Evolutionary conservation across 352 stramenopile species (phyloP).

Genomic region (Thraustochytrium sp.): DNA sequence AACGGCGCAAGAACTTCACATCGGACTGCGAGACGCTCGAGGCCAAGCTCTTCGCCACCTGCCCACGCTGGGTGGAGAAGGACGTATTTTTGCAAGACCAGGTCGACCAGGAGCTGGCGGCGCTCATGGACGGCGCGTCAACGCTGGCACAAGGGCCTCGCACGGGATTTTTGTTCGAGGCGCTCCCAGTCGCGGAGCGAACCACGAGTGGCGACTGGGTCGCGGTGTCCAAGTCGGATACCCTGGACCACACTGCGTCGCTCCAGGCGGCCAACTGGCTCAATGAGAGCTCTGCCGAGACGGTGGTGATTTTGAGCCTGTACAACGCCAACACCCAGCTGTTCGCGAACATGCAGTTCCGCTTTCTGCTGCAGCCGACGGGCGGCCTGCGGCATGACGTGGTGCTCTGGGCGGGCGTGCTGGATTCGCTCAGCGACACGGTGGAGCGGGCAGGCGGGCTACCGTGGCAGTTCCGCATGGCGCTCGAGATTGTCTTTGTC

Average conservation of each 20-base stretch:
- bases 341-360: neutral
- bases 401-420: neutral
- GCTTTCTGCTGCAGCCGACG: neutral
- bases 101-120: neutral
- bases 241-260: neutral
- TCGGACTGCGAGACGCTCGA: neutral
- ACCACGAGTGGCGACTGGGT: neutral
- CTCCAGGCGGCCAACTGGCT: neutral
- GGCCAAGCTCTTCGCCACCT: neutral
- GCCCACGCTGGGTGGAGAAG: neutral
- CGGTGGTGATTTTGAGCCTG: neutral
- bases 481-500: conserved; percentile 12
- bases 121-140: neutral
- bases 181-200: neutral
- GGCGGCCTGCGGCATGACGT: neutral
- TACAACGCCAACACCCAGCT: conserved; percentile 30
- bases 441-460: neutral
- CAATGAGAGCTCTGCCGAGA: neutral
- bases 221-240: neutral
- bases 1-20: neutral
- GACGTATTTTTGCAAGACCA: neutral
- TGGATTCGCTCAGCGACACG: neutral
- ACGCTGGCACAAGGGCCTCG: neutral
- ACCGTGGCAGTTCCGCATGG: conserved; percentile 15
- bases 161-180: neutral